Evolutionary conservation across 768 basidiomycete genomes (phyloP).

Genomic region (Tricholoma sp.): DNA sequence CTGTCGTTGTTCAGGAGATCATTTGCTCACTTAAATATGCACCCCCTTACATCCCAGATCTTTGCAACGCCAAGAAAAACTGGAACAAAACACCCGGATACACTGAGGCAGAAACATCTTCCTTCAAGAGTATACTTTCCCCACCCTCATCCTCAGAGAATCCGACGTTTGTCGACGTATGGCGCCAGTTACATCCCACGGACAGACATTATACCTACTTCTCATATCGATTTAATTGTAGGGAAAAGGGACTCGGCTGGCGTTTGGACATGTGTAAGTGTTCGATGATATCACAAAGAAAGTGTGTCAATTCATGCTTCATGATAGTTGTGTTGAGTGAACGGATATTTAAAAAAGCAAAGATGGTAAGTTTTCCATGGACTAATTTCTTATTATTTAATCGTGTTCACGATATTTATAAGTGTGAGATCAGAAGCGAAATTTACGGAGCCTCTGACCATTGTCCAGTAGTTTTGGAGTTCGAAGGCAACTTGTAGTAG

Average conservation of each 20-base stretch:
- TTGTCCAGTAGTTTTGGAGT: conserved; percentile 75
- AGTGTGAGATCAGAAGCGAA: conserved; percentile 82
- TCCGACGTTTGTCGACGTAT: conserved; percentile 66
- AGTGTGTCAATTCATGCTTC: not conserved
- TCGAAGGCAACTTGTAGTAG: conserved; percentile 40
- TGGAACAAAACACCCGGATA: conserved; percentile 90
- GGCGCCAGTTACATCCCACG: conserved; percentile 67
- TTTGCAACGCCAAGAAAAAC: conserved; percentile 63
- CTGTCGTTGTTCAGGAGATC: not conserved
- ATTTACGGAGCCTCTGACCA: conserved; percentile 89
- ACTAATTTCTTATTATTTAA: not conserved
- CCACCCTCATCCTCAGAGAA: conserved; percentile 35
- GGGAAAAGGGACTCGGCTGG: conserved; percentile 82
- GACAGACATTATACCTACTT: conserved; percentile 81
- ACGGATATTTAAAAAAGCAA: conserved; percentile 55
- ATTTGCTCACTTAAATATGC: not conserved
- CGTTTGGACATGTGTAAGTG: conserved; percentile 76
- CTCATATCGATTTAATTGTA: conserved; percentile 76
- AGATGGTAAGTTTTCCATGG: conserved; percentile 37
- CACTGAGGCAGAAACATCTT: conserved; percentile 75
- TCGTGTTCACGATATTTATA: not conserved
- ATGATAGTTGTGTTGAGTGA: conserved; percentile 69
- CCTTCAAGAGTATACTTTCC: conserved; percentile 64
- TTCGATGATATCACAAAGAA: not conserved
- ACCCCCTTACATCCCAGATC: conserved; percentile 37